phyloP scores from a whole-genome alignment of 1,139 yeast genomes.

The Blastobotrys indianensis region DNA sequence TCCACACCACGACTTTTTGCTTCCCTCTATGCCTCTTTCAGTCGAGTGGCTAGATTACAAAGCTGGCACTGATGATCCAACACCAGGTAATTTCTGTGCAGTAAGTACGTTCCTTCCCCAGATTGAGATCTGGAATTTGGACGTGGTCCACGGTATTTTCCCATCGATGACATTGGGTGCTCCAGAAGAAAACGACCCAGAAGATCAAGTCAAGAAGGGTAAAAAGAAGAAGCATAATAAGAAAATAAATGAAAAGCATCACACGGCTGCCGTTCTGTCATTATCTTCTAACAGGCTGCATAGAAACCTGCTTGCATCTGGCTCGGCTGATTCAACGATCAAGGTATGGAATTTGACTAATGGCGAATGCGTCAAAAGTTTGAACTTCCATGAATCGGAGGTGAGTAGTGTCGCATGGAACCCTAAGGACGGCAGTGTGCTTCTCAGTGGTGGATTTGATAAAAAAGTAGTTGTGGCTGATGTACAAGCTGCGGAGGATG shows the following conservation, averaged over 20 bases:
- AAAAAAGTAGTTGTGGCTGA: constrained; percentile 73
- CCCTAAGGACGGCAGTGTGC: constrained; percentile 62
- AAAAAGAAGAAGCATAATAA: constrained; percentile 47
- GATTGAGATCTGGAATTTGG: constrained; percentile 95
- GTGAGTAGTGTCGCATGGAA: constrained; percentile 91
- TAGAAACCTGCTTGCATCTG: constrained; percentile 83
- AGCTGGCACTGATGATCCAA: constrained; percentile 35
- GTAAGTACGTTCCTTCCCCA: constrained; percentile 96
- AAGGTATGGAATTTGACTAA: constrained; percentile 88
- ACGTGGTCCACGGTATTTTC: constrained; percentile 85
- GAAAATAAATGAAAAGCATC: constrained; percentile 66
- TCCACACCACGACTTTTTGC: constrained; percentile 94
- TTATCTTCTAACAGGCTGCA: constrained; percentile 76
- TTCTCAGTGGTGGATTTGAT: constrained; percentile 92
- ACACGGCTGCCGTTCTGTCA: constrained; percentile 89
- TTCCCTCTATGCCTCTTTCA: constrained; percentile 94
- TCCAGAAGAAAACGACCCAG: constrained; percentile 38
- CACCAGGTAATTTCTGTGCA: constrained; percentile 87
- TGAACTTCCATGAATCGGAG: constrained; percentile 59
- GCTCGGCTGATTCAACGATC: constrained; percentile 92
- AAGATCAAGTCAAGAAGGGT: constrained; percentile 38
- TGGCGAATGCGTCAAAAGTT: constrained; percentile 57
- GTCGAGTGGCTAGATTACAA: constrained; percentile 89
- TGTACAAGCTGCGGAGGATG: constrained; percentile 72
- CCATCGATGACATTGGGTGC: constrained; percentile 90